These are phyloP conservation scores for Yarrowia deformans DNA, from an alignment of 805 yeast species.

Conservation along the genomic window DNA sequence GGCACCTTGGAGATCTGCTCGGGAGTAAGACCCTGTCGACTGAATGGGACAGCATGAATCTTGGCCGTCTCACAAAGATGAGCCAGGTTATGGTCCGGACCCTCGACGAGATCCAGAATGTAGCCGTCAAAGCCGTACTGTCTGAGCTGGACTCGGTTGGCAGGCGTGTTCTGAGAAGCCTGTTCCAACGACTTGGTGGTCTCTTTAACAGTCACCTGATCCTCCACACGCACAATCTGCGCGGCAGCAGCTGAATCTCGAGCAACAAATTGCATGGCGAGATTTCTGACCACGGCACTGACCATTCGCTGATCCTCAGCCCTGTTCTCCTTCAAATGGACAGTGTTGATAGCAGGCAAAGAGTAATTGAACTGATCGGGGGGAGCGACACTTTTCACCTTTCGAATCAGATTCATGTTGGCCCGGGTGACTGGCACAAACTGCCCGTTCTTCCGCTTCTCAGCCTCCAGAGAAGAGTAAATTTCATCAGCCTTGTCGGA, in stretches of 20 bases:
- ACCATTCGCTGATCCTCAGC: conserved; percentile 14
- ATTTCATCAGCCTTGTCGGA: neutral
- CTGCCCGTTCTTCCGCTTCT: neutral
- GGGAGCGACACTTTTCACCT: conserved; percentile 42
- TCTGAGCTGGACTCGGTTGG: conserved; percentile 48
- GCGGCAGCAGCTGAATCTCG: neutral
- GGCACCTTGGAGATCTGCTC: conserved; percentile 49
- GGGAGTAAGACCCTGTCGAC: conserved; percentile 56
- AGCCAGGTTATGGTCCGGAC: conserved; percentile 72
- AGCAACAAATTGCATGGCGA: neutral
- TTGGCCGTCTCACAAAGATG: conserved; percentile 67
- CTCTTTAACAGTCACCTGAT: neutral
- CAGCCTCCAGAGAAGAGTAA: neutral
- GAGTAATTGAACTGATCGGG: conserved; percentile 3
- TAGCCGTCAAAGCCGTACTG: conserved; percentile 80
- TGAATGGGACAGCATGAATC: conserved; percentile 67
- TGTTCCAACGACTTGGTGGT: neutral
- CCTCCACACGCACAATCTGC: neutral
- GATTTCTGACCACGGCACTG: neutral
- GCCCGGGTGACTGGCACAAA: neutral
- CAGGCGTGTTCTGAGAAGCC: conserved; percentile 1
- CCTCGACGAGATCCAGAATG: conserved; percentile 70
- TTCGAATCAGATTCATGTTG: neutral
- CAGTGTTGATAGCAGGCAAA: conserved; percentile 28
- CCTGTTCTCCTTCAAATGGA: neutral